Base-by-base conservation (phyloP, 805 yeast species). In the Saturnispora saitoi region DNA sequence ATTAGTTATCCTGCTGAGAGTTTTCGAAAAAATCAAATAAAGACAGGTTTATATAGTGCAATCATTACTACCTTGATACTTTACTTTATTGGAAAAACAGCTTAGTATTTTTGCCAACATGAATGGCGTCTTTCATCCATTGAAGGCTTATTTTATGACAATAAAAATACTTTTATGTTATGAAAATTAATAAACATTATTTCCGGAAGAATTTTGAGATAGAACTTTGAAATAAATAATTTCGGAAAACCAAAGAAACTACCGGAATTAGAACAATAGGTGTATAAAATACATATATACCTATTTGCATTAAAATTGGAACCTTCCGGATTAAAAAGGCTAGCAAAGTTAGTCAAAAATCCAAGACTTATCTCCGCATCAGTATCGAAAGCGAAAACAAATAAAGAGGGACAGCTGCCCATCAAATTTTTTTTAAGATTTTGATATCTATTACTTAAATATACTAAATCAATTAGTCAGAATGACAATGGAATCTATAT, bases 21-120 rank as follows among this genome's bases (percentile, higher is more conserved):
- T 20, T 17, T 78, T 75, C 11, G 62, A 42, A 7, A 48, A 24
- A 11, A 53, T 38, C 1, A 75, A 9, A 15, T 34, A 5, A 34
- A 34, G 9, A 14, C 19, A 4, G 19, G 38, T 4, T 8, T 34
- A n/a, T 34, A 34, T 22, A 34, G 20, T 34, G 38, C 38, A 8
- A 24, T 40, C 14, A 19, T 19, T 4, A 40, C 43, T 8, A 30
- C 32, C 2, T 31, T 32, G 3, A n/a, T 30, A 3, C 32, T 40
- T 9, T 28, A 42, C 17, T 30, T 24, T 10, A 20, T 29, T 8
- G 34, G 34, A 8, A 42, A 42, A 29, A 15, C 11, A 12, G 29
- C 26, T 6, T 37, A 22, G 29, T 12, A 22, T 34, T 34, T 17
- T n/a, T n/a, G n/a, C n/a, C n/a, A n/a, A n/a, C n/a, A n/a, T n/a